Evolutionary conservation across 805 yeast genomes (phyloP), one percentile per base, ranked within the genome.

Genomic region (Spencermartinsiella europaea): DNA sequence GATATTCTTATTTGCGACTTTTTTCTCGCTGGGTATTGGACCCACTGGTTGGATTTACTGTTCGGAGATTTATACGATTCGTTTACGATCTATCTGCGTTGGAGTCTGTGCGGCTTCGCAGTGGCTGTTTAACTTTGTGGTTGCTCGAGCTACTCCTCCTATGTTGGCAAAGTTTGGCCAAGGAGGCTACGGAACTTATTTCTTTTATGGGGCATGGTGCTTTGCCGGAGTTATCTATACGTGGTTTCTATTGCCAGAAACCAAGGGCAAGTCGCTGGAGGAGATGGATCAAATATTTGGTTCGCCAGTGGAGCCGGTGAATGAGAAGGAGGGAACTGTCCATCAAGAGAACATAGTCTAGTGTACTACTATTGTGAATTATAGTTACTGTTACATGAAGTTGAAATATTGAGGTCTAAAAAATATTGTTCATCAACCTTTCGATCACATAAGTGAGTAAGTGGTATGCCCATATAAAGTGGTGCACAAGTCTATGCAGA

Each of bases 1-100:
- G 20, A 43, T 43, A 3, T 43, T 43, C 35, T 16, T 43, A 4
- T 43, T 43, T 17, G 46, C 46, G 3, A 21, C 46, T 14, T 10
- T 43, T 20, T 43, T 43, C 15, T 43, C 46, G 8, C 36, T 36
- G 15, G 46, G 46, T 16, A 43, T 43, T 36, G 46, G 46, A 8
- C 93, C 91, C n/a, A 90, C 86, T 41, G 93, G 95, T 3, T 86
- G 86, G 69, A 83, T 90, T 2, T 84, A 86, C 61, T 80, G 88
- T 21, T 93, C 95, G 10, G 95, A 86, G 65, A 83, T 84, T 60
- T 67, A 83, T 47, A 43, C 46, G 4, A 22, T 43, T 15, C 35
- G 22, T 21, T 16, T 43, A 10, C 19, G 46, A 16, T 4, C 46
- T 3, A 5, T 43, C 22, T 42, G 48, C 15, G 48, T 45, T 10